Conservation (phyloP, 305 asterid species). For the Ajuga reptans region DNA sequence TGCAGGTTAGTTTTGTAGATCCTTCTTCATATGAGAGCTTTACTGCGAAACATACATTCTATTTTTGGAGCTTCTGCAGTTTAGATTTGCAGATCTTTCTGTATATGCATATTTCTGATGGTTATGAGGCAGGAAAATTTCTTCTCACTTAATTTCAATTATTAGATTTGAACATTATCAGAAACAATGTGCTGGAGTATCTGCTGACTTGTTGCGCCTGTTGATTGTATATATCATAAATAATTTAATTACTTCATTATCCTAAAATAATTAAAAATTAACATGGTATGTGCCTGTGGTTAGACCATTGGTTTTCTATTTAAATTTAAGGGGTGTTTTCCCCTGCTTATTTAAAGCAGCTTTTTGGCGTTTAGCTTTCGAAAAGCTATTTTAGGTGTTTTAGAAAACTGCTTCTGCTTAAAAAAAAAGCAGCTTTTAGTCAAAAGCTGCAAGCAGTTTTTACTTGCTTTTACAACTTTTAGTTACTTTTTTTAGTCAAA, state of each 20-base stretch:
- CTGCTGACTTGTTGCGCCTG: background rate
- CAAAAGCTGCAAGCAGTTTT: too few relatives aligned
- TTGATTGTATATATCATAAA: constrained; percentile 3
- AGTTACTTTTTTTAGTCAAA: too few relatives aligned
- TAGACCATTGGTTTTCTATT: too few relatives aligned
- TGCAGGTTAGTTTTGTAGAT: constrained; percentile 60
- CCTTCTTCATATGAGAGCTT: constrained; percentile 22
- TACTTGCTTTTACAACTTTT: too few relatives aligned
- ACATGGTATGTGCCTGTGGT: too few relatives aligned
- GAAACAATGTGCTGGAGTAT: background rate
- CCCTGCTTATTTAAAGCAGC: too few relatives aligned
- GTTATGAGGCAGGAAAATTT: constrained; percentile 14
- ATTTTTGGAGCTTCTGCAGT: constrained; percentile 97
- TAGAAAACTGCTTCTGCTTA: too few relatives aligned
- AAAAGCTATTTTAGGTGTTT: too few relatives aligned
- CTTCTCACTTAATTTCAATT: constrained; percentile 3
- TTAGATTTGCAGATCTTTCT: constrained; percentile 29
- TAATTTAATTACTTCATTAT: background rate
- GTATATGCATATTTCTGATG: constrained; percentile 19
- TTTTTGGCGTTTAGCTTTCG: too few relatives aligned
- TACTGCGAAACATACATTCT: constrained; percentile 79
- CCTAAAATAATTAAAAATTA: too few relatives aligned
- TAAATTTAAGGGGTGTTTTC: too few relatives aligned
- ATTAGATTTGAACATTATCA: background rate
- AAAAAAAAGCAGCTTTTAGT: too few relatives aligned